These are phyloP conservation scores for Cichorium intybus DNA, from an alignment of 140 eudicot genomes.

Conservation along the genomic window DNA sequence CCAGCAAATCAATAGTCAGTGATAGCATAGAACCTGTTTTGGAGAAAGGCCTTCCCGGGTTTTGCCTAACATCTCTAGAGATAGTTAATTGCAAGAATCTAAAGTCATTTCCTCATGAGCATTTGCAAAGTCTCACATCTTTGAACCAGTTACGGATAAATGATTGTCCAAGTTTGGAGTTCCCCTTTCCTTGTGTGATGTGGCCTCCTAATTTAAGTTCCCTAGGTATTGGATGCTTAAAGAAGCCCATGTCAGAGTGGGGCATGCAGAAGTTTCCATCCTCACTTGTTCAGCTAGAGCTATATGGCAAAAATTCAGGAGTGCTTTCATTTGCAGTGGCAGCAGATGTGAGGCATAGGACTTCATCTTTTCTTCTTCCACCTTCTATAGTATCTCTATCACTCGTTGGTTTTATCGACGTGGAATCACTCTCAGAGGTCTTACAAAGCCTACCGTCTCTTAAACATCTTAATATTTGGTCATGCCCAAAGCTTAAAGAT, in stretches of 20 bases:
- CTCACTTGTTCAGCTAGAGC: background rate
- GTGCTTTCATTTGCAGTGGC: background rate
- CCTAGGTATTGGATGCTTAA: background rate
- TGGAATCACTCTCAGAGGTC: background rate
- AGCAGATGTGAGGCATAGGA: background rate
- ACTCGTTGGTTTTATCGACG: background rate
- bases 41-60: background rate
- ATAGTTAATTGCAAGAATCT: background rate
- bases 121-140: too few species aligned
- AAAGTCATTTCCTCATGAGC: too few species aligned
- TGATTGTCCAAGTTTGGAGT: background rate
- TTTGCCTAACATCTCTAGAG: background rate
- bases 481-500: background rate
- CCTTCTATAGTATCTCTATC: background rate
- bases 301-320: background rate
- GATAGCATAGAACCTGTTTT: constrained; percentile 1
- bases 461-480: background rate
- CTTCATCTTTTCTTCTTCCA: background rate
- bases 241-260: background rate
- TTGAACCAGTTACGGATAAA: background rate
- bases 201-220: background rate
- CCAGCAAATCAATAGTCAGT: constrained; percentile 6
- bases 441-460: background rate
- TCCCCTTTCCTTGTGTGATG: background rate
- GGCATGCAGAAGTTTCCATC: too few species aligned